Base-by-base conservation (phyloP, 331 rosid species). In the Pyracantha coccinea region DNA sequence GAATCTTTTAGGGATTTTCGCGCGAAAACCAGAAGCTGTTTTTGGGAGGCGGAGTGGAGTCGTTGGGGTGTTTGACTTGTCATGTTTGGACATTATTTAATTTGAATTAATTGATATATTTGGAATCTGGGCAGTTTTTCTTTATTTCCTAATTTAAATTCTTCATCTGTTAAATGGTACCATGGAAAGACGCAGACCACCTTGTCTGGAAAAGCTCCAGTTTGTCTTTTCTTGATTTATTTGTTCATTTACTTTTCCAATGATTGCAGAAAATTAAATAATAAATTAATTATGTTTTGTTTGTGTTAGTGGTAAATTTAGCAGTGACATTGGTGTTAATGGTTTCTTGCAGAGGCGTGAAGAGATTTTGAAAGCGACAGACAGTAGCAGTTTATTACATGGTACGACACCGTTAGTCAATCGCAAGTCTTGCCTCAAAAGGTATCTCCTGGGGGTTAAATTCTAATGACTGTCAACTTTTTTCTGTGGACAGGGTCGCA, bases 281-380 rank as follows among this genome's bases (percentile, higher is more conserved):
- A 60, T 74, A 64, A 52, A 78, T 72, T 77, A 87, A 38, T 9
- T 0, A 38, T 38, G 45, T 38, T 38, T 38, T 38, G 45, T 38
- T 38, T 38, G 45, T 53, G 54, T 24, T 17, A 52, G 45, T 57
- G 64, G 74, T 74, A 78, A 32, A 50, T 41, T 76, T 77, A 73
- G 27, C 78, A 79, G 69, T 79, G 89, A 81, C 75, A 78, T 75
- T 77, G 88, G 89, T 64, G 59, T 81, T 76, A 70, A 20, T 53
- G 17, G 16, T 23, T 19, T 72, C 83, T 86, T 88, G 90, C 93
- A 91, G 97, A 78, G 82, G 72, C 90, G 79, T 80, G 86, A 82
- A 83, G 86, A 85, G 81, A 78, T 81, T 82, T 71, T 73, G 96
- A 88, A 90, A 94, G 97, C 87, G 96, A 94, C 97, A 69, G 96